Base-by-base conservation (phyloP, 1,284 basidiomycete species). In the Tilletia setariae region DNA sequence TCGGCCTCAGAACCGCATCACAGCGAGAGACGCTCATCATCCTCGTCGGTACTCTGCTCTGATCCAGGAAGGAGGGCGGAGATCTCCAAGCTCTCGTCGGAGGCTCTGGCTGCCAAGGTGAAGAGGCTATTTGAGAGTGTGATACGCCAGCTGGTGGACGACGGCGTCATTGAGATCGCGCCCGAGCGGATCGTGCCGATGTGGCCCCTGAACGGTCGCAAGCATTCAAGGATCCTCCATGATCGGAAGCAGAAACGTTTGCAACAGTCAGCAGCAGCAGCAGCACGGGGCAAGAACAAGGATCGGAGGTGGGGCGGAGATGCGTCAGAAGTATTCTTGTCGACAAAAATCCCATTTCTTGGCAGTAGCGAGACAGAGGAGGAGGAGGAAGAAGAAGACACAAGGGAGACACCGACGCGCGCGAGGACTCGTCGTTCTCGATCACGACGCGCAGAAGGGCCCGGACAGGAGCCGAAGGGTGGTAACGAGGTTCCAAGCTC, bases 131-230 rank as follows among this genome's bases (percentile, higher is more conserved):
- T 61, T 21, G 56, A 61, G 32, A 61, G 56, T 16, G 35, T 61
- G 13, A 61, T 61, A 32, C 56, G 56, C 3, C 56, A 61, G 6
- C 32, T 61, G 9, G 56, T 61, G 2, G 56, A 61, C 28, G 56
- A 61, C 15, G 56, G 56, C 16, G 56, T 61, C 28, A 61, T 61
- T 16, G 56, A 61, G 56, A 61, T 61, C 2, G 56, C 28, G 13
- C 56, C 56, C 19, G 30, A 32, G 16, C 19, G 32, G 28, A n/a
- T 32, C 15, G 16, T 16, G 28, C 30, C 32, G 19, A 11, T 19
- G 13, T 61, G 56, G 56, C 56, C 56, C n/a, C 35, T 61, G 30
- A 61, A 61, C n/a, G 56, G 56, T 16, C 56, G 56, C 56, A 61
- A 61, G 28, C 6, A 32, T 25, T 16, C 51, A 8, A 28, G 6